Base-by-base conservation (phyloP, 2,329 filamentous ascomycete species). In the Cladobotryum protrusum region DNA sequence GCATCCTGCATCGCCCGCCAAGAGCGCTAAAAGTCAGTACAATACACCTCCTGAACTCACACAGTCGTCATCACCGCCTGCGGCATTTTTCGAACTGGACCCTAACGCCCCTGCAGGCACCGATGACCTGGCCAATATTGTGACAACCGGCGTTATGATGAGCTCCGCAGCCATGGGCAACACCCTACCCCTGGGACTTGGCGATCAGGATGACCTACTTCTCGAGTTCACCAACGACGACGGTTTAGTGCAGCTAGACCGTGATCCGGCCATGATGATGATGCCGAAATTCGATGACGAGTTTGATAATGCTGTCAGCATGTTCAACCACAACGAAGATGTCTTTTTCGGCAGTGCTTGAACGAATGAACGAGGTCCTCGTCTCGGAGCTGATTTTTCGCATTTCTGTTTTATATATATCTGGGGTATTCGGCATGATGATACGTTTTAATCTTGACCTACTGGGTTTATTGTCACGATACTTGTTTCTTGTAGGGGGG, bases 41-140 rank as follows among this genome's bases (percentile, higher is more conserved):
- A 78, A 76, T 63, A 79, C 79, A 3, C 78, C 79, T 4, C 80
- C 80, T 1, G 79, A 78, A 53, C 74, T 83, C 29, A 82, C 79
- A n/a, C 74, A 79, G 52, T 79, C 79, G 18, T 78, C 78, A 13
- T 82, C 80, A 19, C 79, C 79, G 4, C 67, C 72, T 5, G 59
- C 62, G n/a, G 70, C 67, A 41, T 76, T 72, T 62, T 79, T 76
- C 56, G 70, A 76, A 39, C 61, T 71, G 50, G 72, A 76, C 39
- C 64, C 70, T 37, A 69, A 66, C 59, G 63, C 64, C 2, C 61
- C 65, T 4, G 59, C 59, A 19, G 57, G 56, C 39, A 50, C 54
- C 1, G 65, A 69, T 20, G 65, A 66, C 24, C 54, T 68, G 36
- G 59, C 61, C 49, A 57, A 49, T 42, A 59, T 67, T 55, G 54